Evolutionary conservation across 768 basidiomycete genomes (phyloP), one percentile per base, ranked within the genome.

Genomic region (Auriscalpium orientale): DNA sequence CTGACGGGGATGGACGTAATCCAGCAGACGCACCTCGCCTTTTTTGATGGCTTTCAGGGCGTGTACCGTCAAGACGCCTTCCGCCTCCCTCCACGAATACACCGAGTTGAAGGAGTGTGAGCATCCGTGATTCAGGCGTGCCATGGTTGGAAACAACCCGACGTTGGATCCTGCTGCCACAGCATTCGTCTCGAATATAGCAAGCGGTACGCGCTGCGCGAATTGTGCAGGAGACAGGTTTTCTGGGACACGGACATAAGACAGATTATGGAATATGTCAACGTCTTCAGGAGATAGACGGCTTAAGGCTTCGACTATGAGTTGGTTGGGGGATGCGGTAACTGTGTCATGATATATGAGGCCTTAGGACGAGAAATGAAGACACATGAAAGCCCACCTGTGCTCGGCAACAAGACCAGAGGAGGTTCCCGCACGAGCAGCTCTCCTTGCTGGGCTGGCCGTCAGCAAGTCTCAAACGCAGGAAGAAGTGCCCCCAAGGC

Each of bases 91-190:
- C 80, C 80, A 87, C 0, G 73, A 73, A 63, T 87, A 87, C 12
- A 86, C 80, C 5, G 73, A 75, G 66, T 86, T 86, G 71, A 88
- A 87, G 7, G 82, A 82, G 53, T 76, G 72, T 4, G 83, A 79
- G 63, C 85, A 87, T 0, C 81, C 85, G 58, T 87, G 85, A 60
- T 88, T 88, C 57, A 87, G 60, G 45, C 85, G 73, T 12, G 84
- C 82, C 76, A 81, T 84, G 20, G 66, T 71, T n/a, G 84, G 84
- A 65, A 86, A 87, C n/a, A 88, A 72, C 0, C 83, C 85, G 3
- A 79, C 79, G 18, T 68, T 57, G 1, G 72, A 68, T 1, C 80
- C 82, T 4, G 83, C 77, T 3, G 77, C 69, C 8, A 85, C 80
- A 1, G 81, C 81, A 61, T 87, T 87, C 3, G 85, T 86, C 65